Evolutionary conservation across 140 eudicot species (phyloP), one percentile per base, ranked within the genome.

Genomic region (Bidens hawaiensis): DNA sequence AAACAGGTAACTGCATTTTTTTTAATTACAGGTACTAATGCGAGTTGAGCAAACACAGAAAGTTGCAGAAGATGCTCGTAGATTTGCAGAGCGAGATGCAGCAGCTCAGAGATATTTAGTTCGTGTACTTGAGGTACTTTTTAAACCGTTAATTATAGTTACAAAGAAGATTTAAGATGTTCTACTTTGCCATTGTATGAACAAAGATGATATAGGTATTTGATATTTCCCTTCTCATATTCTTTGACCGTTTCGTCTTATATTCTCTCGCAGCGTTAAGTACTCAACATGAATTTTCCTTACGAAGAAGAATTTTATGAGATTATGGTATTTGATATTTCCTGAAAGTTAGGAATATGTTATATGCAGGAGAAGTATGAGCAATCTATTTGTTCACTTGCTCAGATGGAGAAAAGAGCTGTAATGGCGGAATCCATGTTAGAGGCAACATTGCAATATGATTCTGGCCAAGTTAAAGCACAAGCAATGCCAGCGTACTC

Each of bases 31-130:
- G 98, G 98, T 91, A 33, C 69, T 91, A 67, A 62, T 91, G 96
- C 82, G 87, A 69, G 91, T 91, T 61, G 98, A 91, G 70, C 94
- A 87, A 80, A 96, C 87, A 75, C 94, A 82, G 58, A 87, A 74
- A 70, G 68, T 80, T 52, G 49, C 95, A 47, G 96, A 91, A 76
- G 98, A 91, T 76, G 96, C 94, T 59, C 88, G 96, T 65, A 50
- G 55, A 53, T 60, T 60, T 55, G 96, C 98, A 61, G 91, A 91
- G 79, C 82, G 83, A 80, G 94, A 87, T 17, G 96, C 90, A 27
- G 84, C 91, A 71, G 85, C 84, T 68, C 96, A 90, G 77, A 87
- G 77, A 78, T 51, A 81, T 70, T 82, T 87, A 38, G 80, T 77
- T 22, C 67, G 50, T 25, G 80, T 71, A 33, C 82, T 87, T 63